Evolutionary conservation across 2,329 filamentous ascomycete species (phyloP).

Genomic region (Arthrinium phaeospermum): DNA sequence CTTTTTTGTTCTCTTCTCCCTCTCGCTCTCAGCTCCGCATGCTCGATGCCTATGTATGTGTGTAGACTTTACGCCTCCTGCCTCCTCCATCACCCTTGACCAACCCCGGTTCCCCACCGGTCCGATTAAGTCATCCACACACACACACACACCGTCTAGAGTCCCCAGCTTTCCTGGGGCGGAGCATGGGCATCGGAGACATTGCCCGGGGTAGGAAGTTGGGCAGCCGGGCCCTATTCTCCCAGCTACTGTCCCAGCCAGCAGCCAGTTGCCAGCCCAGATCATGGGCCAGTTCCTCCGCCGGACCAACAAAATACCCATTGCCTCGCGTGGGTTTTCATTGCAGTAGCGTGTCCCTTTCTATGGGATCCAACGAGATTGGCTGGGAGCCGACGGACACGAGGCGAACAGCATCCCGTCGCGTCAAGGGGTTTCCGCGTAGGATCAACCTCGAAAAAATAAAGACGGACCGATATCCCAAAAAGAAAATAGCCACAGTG

Average conservation of each 20-base stretch:
- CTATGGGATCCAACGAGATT: not conserved
- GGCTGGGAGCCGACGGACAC: not conserved
- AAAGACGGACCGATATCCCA: constrained; percentile 1
- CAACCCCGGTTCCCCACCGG: constrained; percentile 9
- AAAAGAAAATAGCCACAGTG: not conserved
- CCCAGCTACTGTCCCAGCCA: not conserved
- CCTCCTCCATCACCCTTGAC: not conserved
- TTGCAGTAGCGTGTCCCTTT: not conserved
- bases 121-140: constrained; percentile 1
- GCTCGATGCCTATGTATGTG: not conserved
- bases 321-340: not conserved
- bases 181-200: constrained; percentile 10
- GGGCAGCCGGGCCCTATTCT: not conserved
- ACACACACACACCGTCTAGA: constrained; percentile 9
- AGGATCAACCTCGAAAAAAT: not conserved
- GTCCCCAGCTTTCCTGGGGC: constrained; percentile 9
- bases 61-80: not conserved
- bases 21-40: not conserved
- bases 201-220: constrained; percentile 11
- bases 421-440: constrained; percentile 1
- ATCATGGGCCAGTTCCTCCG: not conserved
- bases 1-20: not conserved
- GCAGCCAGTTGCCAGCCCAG: no score
- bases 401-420: not conserved
- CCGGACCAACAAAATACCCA: not conserved